phyloP scores from a whole-genome alignment of 345 rosid genomes.

The Cardamine occulta region DNA sequence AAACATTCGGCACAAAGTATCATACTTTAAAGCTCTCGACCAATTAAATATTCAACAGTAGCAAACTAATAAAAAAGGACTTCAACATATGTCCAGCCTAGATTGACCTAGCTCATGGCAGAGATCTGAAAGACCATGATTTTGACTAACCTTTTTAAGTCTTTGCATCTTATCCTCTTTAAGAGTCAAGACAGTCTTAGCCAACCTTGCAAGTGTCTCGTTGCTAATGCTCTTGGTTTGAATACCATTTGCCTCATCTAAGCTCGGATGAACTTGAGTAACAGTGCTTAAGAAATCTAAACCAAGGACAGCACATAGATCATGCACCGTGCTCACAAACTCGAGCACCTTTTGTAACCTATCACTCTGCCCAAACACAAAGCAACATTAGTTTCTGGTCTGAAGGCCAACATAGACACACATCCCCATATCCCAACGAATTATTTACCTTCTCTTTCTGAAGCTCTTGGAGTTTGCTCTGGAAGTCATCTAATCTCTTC shows the following conservation, averaged over 20 bases:
- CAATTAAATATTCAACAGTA: not conserved
- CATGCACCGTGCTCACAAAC: constrained; percentile 92
- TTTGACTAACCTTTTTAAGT: constrained; percentile 66
- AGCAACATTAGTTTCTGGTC: constrained; percentile 24
- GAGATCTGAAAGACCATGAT: constrained; percentile 1
- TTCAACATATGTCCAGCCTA: not conserved
- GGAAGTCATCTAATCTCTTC: constrained; percentile 81
- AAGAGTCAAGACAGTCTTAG: constrained; percentile 73
- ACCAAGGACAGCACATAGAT: constrained; percentile 87
- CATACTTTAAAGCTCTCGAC: not conserved
- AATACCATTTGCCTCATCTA: constrained; percentile 64
- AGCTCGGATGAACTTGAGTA: constrained; percentile 94
- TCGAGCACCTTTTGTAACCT: constrained; percentile 91
- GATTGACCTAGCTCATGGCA: not conserved
- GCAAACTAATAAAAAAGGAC: not conserved
- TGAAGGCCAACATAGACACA: not conserved
- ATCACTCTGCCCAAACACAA: constrained; percentile 61
- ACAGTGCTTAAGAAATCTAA: constrained; percentile 84
- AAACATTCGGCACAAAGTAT: not conserved
- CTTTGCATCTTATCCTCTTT: constrained; percentile 90
- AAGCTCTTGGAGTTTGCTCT: constrained; percentile 80
- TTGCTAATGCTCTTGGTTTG: constrained; percentile 94
- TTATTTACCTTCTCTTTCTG: constrained; percentile 82
- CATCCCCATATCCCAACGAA: not conserved
- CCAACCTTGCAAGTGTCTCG: constrained; percentile 78